phyloP scores from a whole-genome alignment of 139 green algal genomes.

The Picochlorum costavermella region DNA sequence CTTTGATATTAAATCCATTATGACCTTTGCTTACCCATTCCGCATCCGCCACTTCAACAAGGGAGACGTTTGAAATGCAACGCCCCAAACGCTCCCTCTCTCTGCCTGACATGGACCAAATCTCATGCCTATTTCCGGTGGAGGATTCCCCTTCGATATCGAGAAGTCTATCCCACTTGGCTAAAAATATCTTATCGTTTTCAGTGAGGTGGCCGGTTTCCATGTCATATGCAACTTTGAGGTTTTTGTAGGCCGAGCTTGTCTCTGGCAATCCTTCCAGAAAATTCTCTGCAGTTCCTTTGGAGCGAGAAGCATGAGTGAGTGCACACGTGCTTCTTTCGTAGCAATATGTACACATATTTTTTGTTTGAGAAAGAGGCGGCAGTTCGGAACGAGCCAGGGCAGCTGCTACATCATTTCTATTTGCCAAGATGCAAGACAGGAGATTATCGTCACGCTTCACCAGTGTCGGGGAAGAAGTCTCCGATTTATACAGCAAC shows the following conservation, averaged over 20 bases:
- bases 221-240: slow-evolving; percentile 10
- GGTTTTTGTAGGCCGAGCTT: slow-evolving; percentile 3
- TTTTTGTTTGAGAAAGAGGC: slow-evolving; percentile 30
- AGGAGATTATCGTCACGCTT: slow-evolving; percentile 34
- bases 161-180: slow-evolving; percentile 57
- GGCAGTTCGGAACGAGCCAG: slow-evolving; percentile 33
- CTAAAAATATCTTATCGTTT: slow-evolving; percentile 43
- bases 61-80: slow-evolving; percentile 41
- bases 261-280: slow-evolving; percentile 24
- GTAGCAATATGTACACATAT: slow-evolving; percentile 41
- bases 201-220: slow-evolving; percentile 27
- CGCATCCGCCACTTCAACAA: not conserved
- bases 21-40: not conserved
- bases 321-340: slow-evolving; percentile 41
- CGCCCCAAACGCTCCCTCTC: slow-evolving; percentile 46
- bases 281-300: slow-evolving; percentile 16
- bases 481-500: slow-evolving; percentile 47
- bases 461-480: slow-evolving; percentile 8
- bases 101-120: slow-evolving; percentile 52
- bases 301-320: slow-evolving; percentile 37
- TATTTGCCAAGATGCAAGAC: slow-evolving; percentile 39
- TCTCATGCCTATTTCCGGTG: slow-evolving; percentile 25
- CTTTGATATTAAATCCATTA: not conserved
- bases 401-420: slow-evolving; percentile 53
- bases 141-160: slow-evolving; percentile 43